Evolutionary conservation across 345 rosid species (phyloP), one percentile per base, ranked within the genome.

Genomic region (Camelina laxa): DNA sequence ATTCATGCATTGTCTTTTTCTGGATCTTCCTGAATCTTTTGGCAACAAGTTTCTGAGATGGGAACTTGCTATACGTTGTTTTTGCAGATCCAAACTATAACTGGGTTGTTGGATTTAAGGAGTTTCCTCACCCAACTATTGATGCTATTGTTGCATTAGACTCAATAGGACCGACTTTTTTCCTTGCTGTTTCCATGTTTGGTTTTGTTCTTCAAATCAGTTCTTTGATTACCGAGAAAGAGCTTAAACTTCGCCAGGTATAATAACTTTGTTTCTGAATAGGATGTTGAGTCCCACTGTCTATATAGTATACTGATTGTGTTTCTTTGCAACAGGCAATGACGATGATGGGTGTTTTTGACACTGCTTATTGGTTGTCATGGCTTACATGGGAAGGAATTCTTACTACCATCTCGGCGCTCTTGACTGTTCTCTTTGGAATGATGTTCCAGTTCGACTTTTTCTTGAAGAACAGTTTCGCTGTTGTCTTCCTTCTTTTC

Each of bases 211-310:
- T 94, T 63, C 96, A 94, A 59, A 86, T 91, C 2, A 83, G 91
- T 76, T 82, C 90, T 56, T 82, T 94, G 83, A 84, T 90, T 14
- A 60, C 85, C 19, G 98, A 91, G 88, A 94, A 87, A 79, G 98
- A 94, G 89, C 91, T 94, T 59, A 91, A 87, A 82, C 98, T 94
- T 80, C 96, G 98, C 4, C 97, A 94, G 97, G 98, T 89, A 49
- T 50, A 10, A 49, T 50, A 10, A 49, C 12, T 3, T 69, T 56
- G 22, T 65, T 56, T 24, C 6, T n/a, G 6, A 1, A 36, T 31
- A 5, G 55, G 45, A 14, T 76, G 38, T 44, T 70, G 5, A 48
- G 2, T 27, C 17, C 12, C 30, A 39, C 4, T 11, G 9, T 33
- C 0, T 53, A 24, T 47, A 22, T 7, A 49, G n/a, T 33, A 4